Percentiles rank a stretch among this genome's conserved stretches.
Conservation (phyloP, 768 basidiomycete genomes). For the Calocybe gangraenosa region DNA sequence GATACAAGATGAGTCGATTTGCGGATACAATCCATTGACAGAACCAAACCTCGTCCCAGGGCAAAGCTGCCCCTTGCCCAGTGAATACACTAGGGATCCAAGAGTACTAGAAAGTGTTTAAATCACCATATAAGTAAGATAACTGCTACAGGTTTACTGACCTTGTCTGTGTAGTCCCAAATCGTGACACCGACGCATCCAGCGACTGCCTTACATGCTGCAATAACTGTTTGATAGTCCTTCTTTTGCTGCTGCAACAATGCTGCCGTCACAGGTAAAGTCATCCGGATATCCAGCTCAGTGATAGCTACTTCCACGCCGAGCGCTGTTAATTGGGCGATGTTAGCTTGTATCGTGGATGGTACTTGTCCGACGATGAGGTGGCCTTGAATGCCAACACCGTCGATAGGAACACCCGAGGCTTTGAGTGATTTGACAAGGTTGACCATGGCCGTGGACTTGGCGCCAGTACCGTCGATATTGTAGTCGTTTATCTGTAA, state of each 20-base stretch:
- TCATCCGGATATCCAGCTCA: constrained; percentile 64
- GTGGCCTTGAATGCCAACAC: constrained; percentile 59
- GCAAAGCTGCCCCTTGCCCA: constrained; percentile 34
- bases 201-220: constrained; percentile 43
- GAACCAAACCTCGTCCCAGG: constrained; percentile 30
- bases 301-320: constrained; percentile 68
- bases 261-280: constrained; percentile 44
- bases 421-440: constrained; percentile 46
- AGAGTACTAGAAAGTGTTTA: constrained; percentile 26
- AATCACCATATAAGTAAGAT: not conserved
- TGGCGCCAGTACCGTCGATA: constrained; percentile 41
- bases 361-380: constrained; percentile 57
- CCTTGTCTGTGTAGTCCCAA: constrained; percentile 36
- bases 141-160: not conserved
- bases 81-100: constrained; percentile 34
- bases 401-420: constrained; percentile 50
- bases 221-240: constrained; percentile 53
- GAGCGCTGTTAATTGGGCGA: constrained; percentile 51
- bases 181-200: constrained; percentile 41
- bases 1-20: not conserved
- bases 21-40: no score
- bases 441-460: constrained; percentile 51
- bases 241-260: constrained; percentile 49
- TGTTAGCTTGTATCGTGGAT: constrained; percentile 39
- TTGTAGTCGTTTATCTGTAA: constrained; percentile 36